Evolutionary conservation across 306 rosid species (phyloP).

Genomic region (Inga oerstediana): DNA sequence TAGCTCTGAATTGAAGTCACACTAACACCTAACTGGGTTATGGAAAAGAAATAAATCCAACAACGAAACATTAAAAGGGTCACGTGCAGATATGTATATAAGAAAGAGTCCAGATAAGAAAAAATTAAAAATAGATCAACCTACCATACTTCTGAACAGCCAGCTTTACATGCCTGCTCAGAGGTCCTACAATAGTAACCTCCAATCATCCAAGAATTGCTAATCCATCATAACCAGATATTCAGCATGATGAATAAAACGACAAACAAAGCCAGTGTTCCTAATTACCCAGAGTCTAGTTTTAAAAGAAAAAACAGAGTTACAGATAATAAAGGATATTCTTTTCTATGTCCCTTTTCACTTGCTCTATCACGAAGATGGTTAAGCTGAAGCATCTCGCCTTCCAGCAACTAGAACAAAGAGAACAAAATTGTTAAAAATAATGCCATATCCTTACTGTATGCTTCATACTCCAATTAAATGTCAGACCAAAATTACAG

Average conservation of each 20-base stretch:
- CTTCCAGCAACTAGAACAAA: constrained; percentile 63
- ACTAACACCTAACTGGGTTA: neutral
- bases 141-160: constrained; percentile 6
- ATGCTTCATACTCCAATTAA: constrained; percentile 19
- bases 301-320: constrained; percentile 4
- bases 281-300: constrained; percentile 14
- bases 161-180: constrained; percentile 24
- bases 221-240: constrained; percentile 18
- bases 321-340: constrained; percentile 79
- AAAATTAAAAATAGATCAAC: neutral
- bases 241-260: constrained; percentile 22
- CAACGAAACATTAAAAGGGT: neutral
- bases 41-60: neutral
- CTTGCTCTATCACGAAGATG: constrained; percentile 87
- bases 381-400: constrained; percentile 66
- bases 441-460: constrained; percentile 16
- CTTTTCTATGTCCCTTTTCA: constrained; percentile 83
- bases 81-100: neutral
- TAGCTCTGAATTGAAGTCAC: neutral
- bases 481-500: constrained; percentile 15
- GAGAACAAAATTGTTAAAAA: constrained; percentile 26
- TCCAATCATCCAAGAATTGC: constrained; percentile 19
- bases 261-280: constrained; percentile 18
- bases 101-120: neutral
- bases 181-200: constrained; percentile 13